phyloP scores from a whole-genome alignment of 1,139 yeast species.

The Diutina neorugosa region DNA sequence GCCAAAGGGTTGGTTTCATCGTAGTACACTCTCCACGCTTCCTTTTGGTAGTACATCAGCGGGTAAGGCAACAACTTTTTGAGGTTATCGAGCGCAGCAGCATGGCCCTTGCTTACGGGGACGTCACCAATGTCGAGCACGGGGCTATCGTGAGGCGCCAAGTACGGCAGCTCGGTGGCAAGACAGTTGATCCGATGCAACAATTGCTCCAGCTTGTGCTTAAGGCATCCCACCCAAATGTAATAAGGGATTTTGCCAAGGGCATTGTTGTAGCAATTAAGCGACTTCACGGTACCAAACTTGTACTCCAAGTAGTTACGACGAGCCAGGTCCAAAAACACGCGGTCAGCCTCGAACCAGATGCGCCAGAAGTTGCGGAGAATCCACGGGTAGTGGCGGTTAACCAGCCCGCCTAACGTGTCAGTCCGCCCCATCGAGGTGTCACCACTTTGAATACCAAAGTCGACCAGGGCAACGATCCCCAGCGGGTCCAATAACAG shows the following conservation, averaged over 20 bases:
- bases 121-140: constrained; percentile 16
- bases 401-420: constrained; percentile 61
- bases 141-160: constrained; percentile 36
- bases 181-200: constrained; percentile 55
- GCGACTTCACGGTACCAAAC: constrained; percentile 67
- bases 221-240: constrained; percentile 74
- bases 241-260: constrained; percentile 73
- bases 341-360: constrained; percentile 82
- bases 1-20: constrained; percentile 60
- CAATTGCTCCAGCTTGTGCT: constrained; percentile 45
- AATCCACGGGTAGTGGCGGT: constrained; percentile 67
- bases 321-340: constrained; percentile 66
- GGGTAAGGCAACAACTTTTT: constrained; percentile 66
- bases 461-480: constrained; percentile 60
- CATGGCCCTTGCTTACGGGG: constrained; percentile 55
- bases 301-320: constrained; percentile 74
- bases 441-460: constrained; percentile 62
- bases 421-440: constrained; percentile 60
- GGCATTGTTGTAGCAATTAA: constrained; percentile 49
- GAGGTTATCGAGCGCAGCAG: constrained; percentile 55
- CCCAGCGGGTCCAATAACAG: constrained; percentile 42
- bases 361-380: constrained; percentile 73
- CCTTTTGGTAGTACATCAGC: constrained; percentile 63
- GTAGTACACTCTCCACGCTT: constrained; percentile 70
- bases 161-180: constrained; percentile 72